Base-by-base conservation (phyloP, 192 early-diverging fungal genomes). In the Obelidium mucronatum region DNA sequence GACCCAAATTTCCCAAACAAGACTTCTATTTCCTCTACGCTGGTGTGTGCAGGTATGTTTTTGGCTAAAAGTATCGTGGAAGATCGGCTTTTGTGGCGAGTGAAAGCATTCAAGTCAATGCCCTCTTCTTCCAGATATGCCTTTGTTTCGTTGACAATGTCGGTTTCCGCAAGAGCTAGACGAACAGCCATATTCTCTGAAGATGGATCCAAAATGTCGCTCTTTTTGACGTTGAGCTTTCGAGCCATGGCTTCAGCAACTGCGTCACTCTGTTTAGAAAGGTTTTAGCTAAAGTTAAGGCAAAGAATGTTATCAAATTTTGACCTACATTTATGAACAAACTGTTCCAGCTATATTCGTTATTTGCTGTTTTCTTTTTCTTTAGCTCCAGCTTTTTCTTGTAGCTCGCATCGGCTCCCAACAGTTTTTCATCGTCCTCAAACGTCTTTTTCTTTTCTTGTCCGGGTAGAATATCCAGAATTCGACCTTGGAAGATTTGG, bases 141-240 rank as follows among this genome's bases (percentile, higher is more conserved):
- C 79, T 99, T 99, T 19, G 97, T 97, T 76, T 99, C 96, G 75
- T 88, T 89, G 73, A 98, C 90, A 61, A 99, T 91, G 74, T 98
- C 93, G 0, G 97, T 98, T 85, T 99, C 97, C n/a, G 97, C 97
- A 40, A 99, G 86, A 1, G 97, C 96, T 67, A 99, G 85, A 30
- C 95, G 87, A 2, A 98, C 96, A 15, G 96, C 95, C 82, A 95
- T 91, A 77, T 94, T 93, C 55, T 97, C 95, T 17, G 84, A 86
- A 36, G 95, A 92, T 6, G 94, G 89, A 75, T 94, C 92, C 60
- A 99, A 80, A 40, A 99, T 91, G 26, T 98, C 96, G n/a, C 90
- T 88, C 79, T 99, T 99, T 67, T 88, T 84, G 28, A 99, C 92
- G 40, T 88, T 91, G 30, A 99, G 86, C 48, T 95, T 94, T 78